Conservation (phyloP, 2,329 filamentous ascomycete species). For the Juglanconis oblonga region DNA sequence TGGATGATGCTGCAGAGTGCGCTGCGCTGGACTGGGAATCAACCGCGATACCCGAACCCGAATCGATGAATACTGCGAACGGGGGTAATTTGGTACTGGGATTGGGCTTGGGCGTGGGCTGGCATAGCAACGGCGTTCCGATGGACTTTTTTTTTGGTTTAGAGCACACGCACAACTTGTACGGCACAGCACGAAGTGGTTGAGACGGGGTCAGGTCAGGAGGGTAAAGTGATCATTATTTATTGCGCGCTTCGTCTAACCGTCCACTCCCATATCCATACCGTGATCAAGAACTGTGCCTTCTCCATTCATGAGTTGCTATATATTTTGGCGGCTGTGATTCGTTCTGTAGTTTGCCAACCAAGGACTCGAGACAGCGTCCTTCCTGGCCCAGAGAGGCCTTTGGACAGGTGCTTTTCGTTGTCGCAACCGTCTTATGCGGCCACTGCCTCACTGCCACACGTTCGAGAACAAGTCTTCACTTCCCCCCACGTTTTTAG, state of each 20-base stretch:
- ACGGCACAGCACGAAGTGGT: background rate
- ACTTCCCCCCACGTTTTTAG: conserved; percentile 56
- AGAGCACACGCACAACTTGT: background rate
- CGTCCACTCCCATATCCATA: background rate
- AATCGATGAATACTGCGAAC: background rate
- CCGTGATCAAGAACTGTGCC: background rate
- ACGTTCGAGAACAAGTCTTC: conserved; percentile 96
- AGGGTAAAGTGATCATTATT: background rate
- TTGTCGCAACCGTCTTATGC: background rate
- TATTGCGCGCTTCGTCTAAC: conserved; percentile 13
- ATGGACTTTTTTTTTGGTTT: background rate
- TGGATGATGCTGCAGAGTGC: no score
- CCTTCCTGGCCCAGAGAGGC: no score
- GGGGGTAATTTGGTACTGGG: background rate
- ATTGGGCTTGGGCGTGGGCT: background rate
- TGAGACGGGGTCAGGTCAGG: background rate
- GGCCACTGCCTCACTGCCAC: conserved; percentile 64
- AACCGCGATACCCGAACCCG: no score
- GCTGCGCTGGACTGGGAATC: no score
- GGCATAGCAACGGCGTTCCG: conserved; percentile 35
- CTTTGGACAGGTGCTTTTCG: no score
- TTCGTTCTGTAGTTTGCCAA: background rate
- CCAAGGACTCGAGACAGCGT: no score
- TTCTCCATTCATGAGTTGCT: background rate
- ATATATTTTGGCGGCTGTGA: background rate